Evolutionary conservation across 78 protist species (phyloP).

Genomic region (Dictyostelium purpureum): DNA sequence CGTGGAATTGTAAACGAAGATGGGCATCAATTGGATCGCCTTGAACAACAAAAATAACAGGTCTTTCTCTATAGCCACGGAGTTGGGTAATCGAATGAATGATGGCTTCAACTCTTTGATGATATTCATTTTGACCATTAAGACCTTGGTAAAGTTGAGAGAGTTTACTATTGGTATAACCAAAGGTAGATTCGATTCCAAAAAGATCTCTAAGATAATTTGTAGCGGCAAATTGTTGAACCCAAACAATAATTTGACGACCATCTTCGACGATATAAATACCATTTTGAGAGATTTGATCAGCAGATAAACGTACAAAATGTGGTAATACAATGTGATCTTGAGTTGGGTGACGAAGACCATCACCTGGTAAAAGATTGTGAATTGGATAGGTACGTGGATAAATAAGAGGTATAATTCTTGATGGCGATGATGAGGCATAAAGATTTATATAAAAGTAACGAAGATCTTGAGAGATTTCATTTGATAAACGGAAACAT

Average conservation of each 20-base stretch:
- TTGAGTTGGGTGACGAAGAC: conserved; percentile 4
- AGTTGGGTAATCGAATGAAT: background rate
- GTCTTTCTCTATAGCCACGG: conserved; percentile 27
- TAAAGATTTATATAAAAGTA: conserved; percentile 4
- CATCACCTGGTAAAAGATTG: conserved; percentile 21
- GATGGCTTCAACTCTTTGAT: conserved; percentile 45
- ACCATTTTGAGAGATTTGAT: conserved; percentile 56
- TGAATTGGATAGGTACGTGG: conserved; percentile 77
- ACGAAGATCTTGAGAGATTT: conserved; percentile 50
- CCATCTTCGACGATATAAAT: conserved; percentile 69
- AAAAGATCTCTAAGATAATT: conserved; percentile 29
- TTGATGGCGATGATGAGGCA: conserved; percentile 17
- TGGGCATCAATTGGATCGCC: conserved; percentile 30
- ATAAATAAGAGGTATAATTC: conserved; percentile 62
- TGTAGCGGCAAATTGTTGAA: conserved; percentile 50
- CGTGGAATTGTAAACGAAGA: conserved; percentile 36
- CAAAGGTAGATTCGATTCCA: conserved; percentile 26
- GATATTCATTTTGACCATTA: conserved; percentile 31
- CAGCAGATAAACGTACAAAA: conserved; percentile 23
- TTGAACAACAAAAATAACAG: conserved; percentile 27
- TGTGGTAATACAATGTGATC: conserved; percentile 29
- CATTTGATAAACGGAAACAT: conserved; percentile 13
- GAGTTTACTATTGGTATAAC: conserved; percentile 15
- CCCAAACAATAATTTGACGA: conserved; percentile 33
- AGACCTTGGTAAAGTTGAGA: background rate